phyloP scores from a whole-genome alignment of 1,284 basidiomycete genomes.

The Ganoderma lingzhi region DNA sequence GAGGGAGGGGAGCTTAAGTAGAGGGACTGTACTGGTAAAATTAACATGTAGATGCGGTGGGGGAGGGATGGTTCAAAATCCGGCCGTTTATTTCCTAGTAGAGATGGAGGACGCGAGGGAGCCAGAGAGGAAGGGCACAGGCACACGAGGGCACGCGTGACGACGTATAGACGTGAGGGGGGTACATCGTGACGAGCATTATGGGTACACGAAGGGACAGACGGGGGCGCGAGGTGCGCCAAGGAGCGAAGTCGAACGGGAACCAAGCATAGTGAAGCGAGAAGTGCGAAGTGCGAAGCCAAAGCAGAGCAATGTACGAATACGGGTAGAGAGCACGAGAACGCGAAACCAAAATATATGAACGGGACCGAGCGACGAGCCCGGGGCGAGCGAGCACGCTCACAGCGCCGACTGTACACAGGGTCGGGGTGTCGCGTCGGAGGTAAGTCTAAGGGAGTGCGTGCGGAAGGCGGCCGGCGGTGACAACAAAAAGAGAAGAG shows the following conservation, averaged over 20 bases:
- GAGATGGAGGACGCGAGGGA: background rate
- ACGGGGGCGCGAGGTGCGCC: slow-evolving; percentile 1
- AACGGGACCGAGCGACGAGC: background rate
- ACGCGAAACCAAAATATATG: background rate
- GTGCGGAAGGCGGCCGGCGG: slow-evolving; percentile 1
- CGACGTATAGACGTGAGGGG: slow-evolving; percentile 11
- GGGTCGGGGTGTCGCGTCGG: background rate
- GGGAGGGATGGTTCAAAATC: background rate
- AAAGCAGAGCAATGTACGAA: slow-evolving; percentile 3
- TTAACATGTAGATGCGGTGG: background rate
- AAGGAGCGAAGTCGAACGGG: background rate
- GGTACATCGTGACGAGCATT: slow-evolving; percentile 25
- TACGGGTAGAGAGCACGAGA: background rate
- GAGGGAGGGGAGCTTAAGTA: background rate
- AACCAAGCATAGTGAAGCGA: background rate
- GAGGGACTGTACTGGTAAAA: background rate
- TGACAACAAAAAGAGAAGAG: background rate
- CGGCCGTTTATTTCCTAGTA: background rate
- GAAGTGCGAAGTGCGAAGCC: background rate
- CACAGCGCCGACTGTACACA: background rate
- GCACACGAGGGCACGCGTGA: slow-evolving; percentile 1
- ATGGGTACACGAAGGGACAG: slow-evolving; percentile 30
- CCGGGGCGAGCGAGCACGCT: slow-evolving; percentile 3
- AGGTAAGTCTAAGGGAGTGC: background rate
- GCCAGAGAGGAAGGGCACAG: background rate